phyloP scores from a whole-genome alignment of 352 stramenopile genomes.

The Aphanomyces cochlioides region DNA sequence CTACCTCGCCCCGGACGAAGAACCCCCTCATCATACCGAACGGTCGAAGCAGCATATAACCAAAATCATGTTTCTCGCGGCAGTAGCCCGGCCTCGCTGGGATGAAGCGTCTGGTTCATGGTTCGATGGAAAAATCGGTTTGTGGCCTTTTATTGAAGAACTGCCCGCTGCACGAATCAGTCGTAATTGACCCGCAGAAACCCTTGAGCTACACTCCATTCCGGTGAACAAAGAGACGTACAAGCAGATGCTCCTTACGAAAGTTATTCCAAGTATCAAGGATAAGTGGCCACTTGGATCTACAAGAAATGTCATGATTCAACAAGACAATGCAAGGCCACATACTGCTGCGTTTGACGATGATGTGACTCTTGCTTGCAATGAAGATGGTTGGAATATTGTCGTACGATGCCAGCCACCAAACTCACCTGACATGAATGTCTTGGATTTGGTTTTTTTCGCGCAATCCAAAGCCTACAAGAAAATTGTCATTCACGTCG shows the following conservation, averaged over 20 bases:
- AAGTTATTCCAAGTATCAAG: conserved; percentile 34
- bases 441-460: conserved; percentile 37
- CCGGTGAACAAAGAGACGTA: conserved; percentile 28
- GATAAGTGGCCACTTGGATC: not conserved
- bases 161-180: conserved; percentile 23
- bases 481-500: too few species aligned
- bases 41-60: not conserved
- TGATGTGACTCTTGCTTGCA: not conserved
- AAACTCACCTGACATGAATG: conserved; percentile 38
- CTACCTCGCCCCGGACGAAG: not conserved
- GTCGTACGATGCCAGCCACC: conserved; percentile 24
- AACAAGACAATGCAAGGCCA: conserved; percentile 9
- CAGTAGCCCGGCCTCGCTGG: conserved; percentile 9
- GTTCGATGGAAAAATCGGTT: conserved; percentile 12
- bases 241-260: conserved; percentile 17
- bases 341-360: not conserved
- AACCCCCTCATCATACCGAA: not conserved
- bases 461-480: conserved; percentile 33
- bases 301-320: not conserved
- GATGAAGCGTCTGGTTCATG: not conserved
- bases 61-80: not conserved
- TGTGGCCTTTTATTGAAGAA: conserved; percentile 29
- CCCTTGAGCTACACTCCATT: conserved; percentile 29
- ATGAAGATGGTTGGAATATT: not conserved
- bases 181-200: conserved; percentile 31